Evolutionary conservation across 2,329 filamentous ascomycete species (phyloP).

Genomic region (Penicillium sp.): DNA sequence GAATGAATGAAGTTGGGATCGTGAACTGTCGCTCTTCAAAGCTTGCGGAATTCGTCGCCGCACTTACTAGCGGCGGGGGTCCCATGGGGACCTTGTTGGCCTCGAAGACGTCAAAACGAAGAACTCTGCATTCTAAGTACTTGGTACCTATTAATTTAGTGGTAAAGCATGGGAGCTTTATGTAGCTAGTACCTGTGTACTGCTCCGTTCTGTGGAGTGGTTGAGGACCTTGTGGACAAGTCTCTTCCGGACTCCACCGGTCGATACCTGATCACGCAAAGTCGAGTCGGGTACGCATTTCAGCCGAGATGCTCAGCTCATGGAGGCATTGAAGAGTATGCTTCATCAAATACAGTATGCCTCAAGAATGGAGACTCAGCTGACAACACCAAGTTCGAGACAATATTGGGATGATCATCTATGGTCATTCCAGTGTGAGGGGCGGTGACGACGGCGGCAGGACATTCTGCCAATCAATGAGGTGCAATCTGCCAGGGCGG

Average conservation of each 20-base stretch:
- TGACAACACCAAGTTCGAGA: too few relatives aligned
- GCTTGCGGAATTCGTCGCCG: slow-evolving; percentile 12
- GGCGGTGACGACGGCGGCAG: slow-evolving; percentile 2
- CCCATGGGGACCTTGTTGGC: slow-evolving; percentile 31
- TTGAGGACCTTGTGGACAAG: too few relatives aligned
- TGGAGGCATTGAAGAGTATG: too few relatives aligned
- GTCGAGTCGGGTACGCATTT: not conserved
- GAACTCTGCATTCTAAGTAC: slow-evolving; percentile 7
- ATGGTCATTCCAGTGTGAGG: not conserved
- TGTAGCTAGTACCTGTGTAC: slow-evolving; percentile 12
- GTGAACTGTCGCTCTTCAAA: slow-evolving; percentile 8
- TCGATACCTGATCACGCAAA: too few relatives aligned
- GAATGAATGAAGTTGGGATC: not conserved
- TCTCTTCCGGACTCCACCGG: too few relatives aligned
- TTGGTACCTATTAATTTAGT: slow-evolving; percentile 4
- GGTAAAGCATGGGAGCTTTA: not conserved
- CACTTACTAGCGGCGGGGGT: slow-evolving; percentile 3
- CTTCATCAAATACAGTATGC: too few relatives aligned
- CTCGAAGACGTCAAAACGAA: slow-evolving; percentile 18
- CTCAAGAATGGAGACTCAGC: too few relatives aligned
- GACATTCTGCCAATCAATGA: slow-evolving; percentile 14
- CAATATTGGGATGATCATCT: not conserved
- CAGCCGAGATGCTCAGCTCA: too few relatives aligned
- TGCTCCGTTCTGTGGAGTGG: not conserved
- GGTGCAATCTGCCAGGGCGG: slow-evolving; percentile 6